Evolutionary conservation across 2,329 filamentous ascomycete species (phyloP), one percentile per base, ranked within the genome.

Genomic region (Anthostomella pinea): DNA sequence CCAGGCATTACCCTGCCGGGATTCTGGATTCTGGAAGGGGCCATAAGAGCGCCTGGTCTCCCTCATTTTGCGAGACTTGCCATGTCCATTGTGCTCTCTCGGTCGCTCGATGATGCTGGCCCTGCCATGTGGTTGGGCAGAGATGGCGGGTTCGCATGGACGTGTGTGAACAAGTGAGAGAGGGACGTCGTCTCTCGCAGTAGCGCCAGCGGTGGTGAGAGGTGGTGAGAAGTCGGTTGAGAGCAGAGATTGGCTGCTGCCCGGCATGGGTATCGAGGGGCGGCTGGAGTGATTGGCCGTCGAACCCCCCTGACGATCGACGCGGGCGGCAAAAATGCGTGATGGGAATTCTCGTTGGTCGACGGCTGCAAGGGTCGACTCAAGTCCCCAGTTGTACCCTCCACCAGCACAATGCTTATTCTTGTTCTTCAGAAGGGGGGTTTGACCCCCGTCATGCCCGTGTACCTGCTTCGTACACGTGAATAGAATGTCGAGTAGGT

Each of bases 201-300:
- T 57, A 62, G 59, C 57, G 59, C 57, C 54, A 49, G 49, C 45
- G 48, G 46, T 39, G 43, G 57, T 51, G n/a, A n/a, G n/a, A n/a
- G n/a, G n/a, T n/a, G n/a, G n/a, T n/a, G 50, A 45, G 43, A 53
- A 41, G 46, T 47, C 44, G 50, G 40, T 54, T 57, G 51, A 41
- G 52, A 45, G 37, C 49, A 41, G 38, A 46, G 51, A 69, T 69
- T 69, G 65, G 67, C 37, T 47, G 46, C 32, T 33, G 13, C 20
- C 29, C 37, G 37, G 42, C 47, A 53, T 54, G 57, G 57, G 51
- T 41, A 27, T 31, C 35, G 8, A 24, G 21, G 35, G 24, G 26
- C 33, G 47, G 46, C 39, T 31, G 30, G 52, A 35, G 34, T 56
- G 43, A 59, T 60, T 59, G 57, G 57, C 32, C 44, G 33, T 48